A percentile compares a stretch with the other conserved stretches of the same genome.
phyloP scores from a whole-genome alignment of 805 yeast species.

The Suhomyces prunicola region DNA sequence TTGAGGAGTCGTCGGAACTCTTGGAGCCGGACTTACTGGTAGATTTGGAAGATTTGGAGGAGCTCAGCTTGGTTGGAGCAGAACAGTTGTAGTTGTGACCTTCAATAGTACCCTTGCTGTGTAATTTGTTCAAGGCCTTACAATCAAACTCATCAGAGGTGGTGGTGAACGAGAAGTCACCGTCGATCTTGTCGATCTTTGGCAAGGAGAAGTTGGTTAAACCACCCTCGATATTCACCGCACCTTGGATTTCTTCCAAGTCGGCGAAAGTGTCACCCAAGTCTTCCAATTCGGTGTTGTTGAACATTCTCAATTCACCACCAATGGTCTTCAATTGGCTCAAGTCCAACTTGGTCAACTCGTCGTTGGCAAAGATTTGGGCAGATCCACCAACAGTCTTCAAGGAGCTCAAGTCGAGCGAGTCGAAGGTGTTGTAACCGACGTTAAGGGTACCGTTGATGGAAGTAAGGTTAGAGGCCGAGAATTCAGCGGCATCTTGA shows the following conservation, averaged over 20 bases:
- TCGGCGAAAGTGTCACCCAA: slow-evolving; percentile 25
- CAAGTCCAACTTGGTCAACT: slow-evolving; percentile 29
- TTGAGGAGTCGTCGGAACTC: slow-evolving; percentile 12
- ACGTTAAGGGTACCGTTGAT: slow-evolving; percentile 41
- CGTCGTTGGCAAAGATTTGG: slow-evolving; percentile 42
- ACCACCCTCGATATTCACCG: slow-evolving; percentile 36
- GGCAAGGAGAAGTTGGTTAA: slow-evolving; percentile 40
- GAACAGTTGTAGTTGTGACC: slow-evolving; percentile 45
- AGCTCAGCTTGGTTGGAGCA: slow-evolving; percentile 25
- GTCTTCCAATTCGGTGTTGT: slow-evolving; percentile 38
- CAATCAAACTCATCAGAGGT: slow-evolving; percentile 39
- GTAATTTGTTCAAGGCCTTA: slow-evolving; percentile 31
- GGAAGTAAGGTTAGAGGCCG: slow-evolving; percentile 29
- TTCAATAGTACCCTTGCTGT: slow-evolving; percentile 30
- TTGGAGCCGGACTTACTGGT: slow-evolving; percentile 11
- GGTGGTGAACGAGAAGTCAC: slow-evolving; percentile 37
- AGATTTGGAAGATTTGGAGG: slow-evolving; percentile 12
- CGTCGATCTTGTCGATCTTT: slow-evolving; percentile 35
- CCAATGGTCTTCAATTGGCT: slow-evolving; percentile 32
- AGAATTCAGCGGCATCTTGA: slow-evolving; percentile 36
- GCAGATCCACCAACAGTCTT: slow-evolving; percentile 37
- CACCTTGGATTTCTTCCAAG: slow-evolving; percentile 38
- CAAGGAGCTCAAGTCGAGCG: slow-evolving; percentile 28
- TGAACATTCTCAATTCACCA: slow-evolving; percentile 41
- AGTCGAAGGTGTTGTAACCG: slow-evolving; percentile 39